These are phyloP conservation scores for Arctium lappa DNA, from an alignment of 129 eudicot genomes.

Conservation along the genomic window DNA sequence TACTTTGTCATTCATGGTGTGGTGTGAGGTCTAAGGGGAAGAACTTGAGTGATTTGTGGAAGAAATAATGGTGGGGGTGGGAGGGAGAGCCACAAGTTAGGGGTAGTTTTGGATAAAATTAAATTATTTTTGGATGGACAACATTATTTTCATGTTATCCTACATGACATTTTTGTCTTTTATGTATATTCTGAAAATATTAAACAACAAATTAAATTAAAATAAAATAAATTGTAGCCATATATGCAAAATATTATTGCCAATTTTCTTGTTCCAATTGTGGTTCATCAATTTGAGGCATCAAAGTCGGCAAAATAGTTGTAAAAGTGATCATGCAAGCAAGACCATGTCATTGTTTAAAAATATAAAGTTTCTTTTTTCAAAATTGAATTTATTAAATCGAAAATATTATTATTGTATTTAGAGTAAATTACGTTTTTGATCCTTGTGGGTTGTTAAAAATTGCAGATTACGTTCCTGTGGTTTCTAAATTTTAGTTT, in stretches of 20 bases:
- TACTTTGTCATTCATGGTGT: slow-evolving; percentile 75
- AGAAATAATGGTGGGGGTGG: slow-evolving; percentile 16
- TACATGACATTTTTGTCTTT: slow-evolving; percentile 10
- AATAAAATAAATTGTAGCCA: neutral
- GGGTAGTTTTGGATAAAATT: slow-evolving; percentile 45
- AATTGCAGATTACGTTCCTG: too few relatives aligned
- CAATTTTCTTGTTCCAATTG: neutral
- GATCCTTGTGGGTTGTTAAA: too few relatives aligned
- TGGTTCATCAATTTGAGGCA: slow-evolving; percentile 8
- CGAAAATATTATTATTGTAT: too few relatives aligned
- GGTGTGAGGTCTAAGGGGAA: slow-evolving; percentile 12
- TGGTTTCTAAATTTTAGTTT: too few relatives aligned
- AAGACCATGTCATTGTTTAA: slow-evolving; percentile 11
- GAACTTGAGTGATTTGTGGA: slow-evolving; percentile 14
- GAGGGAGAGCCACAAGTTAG: slow-evolving; percentile 49
- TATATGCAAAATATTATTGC: neutral
- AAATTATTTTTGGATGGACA: slow-evolving; percentile 42
- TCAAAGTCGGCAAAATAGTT: neutral
- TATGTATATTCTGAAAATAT: neutral
- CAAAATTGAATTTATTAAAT: too few relatives aligned
- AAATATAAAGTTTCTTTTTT: neutral
- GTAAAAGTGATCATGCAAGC: neutral
- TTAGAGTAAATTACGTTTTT: too few relatives aligned
- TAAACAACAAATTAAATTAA: neutral
- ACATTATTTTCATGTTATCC: slow-evolving; percentile 40